Conservation (phyloP, 2,329 filamentous ascomycete species). For the Talaromyces verruculosus region DNA sequence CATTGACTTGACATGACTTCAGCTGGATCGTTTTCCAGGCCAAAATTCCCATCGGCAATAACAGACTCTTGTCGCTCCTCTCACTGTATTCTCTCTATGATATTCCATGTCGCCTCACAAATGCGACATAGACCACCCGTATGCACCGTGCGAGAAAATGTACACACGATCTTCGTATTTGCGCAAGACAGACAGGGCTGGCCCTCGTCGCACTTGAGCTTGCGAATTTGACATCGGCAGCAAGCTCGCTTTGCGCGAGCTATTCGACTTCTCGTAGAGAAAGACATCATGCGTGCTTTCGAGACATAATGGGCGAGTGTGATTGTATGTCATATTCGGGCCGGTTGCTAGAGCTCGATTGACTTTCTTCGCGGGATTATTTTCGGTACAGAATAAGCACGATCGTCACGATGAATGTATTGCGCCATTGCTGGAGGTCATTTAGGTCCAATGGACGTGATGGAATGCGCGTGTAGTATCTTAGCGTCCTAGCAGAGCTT, state of each 20-base stretch:
- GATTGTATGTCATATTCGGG: background rate
- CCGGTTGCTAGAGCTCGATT: background rate
- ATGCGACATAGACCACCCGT: slow-evolving; percentile 50
- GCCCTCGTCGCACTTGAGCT: slow-evolving; percentile 52
- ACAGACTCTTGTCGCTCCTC: slow-evolving; percentile 30
- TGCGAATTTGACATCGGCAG: slow-evolving; percentile 56
- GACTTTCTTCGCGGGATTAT: background rate
- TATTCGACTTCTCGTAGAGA: background rate
- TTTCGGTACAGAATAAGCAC: background rate
- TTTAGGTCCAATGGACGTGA: background rate
- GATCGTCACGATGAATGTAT: background rate
- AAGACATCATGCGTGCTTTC: background rate
- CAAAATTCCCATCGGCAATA: background rate
- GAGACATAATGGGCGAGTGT: background rate
- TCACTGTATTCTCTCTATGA: slow-evolving; percentile 28
- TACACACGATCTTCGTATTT: slow-evolving; percentile 50
- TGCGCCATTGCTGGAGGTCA: background rate
- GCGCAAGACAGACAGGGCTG: slow-evolving; percentile 51
- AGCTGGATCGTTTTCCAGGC: background rate
- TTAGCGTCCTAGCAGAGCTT: background rate
- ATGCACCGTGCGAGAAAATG: slow-evolving; percentile 49
- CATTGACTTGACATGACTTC: background rate
- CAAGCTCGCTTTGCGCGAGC: slow-evolving; percentile 45
- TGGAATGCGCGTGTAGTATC: background rate
- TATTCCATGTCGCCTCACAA: slow-evolving; percentile 26